Base-by-base conservation (phyloP, 108 stramenopile genomes). In the Schizochytrium sp. region DNA sequence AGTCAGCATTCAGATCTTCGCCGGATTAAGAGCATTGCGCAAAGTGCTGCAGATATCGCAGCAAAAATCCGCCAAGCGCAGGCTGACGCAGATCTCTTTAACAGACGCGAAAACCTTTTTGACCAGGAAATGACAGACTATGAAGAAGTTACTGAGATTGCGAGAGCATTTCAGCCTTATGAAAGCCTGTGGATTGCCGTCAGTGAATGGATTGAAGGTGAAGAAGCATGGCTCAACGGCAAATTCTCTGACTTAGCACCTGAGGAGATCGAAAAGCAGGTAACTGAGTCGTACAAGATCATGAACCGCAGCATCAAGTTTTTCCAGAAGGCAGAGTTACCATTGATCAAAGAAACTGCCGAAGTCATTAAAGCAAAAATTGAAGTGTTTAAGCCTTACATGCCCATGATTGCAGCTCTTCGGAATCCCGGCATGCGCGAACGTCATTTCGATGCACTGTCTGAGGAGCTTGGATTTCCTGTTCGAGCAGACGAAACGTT, bases 121-220 rank as follows among this genome's bases (percentile, higher is more conserved):
- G 94, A 91, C 49, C 64, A 73, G 19, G 89, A 93, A 41, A 72
- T 92, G 41, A 95, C 94, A 15, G 95, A 95, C 64, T 95, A 95
- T 87, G 93, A 94, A 46, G 89, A 90, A 45, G 72, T 94, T 4
- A 44, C 64, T 49, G 90, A 91, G 3, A 91, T 94, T 55, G 47
- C 72, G 42, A 92, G 93, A 88, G 61, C 87, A 47, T 92, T 94
- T 56, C 94, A 94, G 91, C 95, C 95, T 12, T 94, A 94, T 89
- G 72, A 88, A 41, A 91, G 88, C 87, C 91, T 95, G 10, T 95
- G 95, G 95, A 19, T 56, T 40, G 94, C 95, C 4, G 90, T 93
- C 40, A 13, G 87, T 42, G 90, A 91, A 59, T 95, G 95, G 95
- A 44, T 91, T 57, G 47, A 88, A 4, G 44, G 45, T 50, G 87